Percentiles rank a stretch among this genome's conserved stretches.
Conservation (phyloP, 495 filamentous ascomycete genomes). For the Chaetomidium leptoderma region DNA sequence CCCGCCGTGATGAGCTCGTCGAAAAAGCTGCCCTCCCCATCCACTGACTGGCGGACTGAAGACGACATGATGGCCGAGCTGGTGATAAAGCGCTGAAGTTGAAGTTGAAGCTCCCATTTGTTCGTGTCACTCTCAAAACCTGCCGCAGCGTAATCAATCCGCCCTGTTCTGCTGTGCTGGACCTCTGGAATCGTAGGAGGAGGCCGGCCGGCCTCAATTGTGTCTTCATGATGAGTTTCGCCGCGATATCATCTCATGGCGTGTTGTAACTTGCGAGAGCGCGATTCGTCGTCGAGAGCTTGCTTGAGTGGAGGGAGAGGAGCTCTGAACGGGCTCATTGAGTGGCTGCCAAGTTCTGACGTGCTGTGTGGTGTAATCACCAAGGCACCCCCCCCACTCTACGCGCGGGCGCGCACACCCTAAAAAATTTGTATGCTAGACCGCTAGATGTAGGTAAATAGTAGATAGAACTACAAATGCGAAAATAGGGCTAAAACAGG, state of each 20-base stretch:
- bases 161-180: neutral
- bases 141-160: neutral
- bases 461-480: too few species aligned
- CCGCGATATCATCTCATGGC: neutral
- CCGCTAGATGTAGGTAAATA: too few species aligned
- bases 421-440: too few species aligned
- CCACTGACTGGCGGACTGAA: neutral
- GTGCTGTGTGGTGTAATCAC: too few species aligned
- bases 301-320: neutral
- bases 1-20: neutral
- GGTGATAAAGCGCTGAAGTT: neutral
- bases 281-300: neutral
- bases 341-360: too few species aligned
- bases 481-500: too few species aligned
- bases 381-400: too few species aligned
- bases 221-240: conserved; percentile 1
- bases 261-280: neutral
- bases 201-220: neutral
- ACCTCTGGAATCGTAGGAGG: neutral
- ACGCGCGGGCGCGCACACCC: too few species aligned
- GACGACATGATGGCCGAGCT: neutral
- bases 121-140: neutral
- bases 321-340: neutral
- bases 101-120: neutral
- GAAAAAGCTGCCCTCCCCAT: neutral